These are phyloP conservation scores for Aspergillus caelatus DNA, from an alignment of 2,329 filamentous ascomycete species.

Conservation along the genomic window DNA sequence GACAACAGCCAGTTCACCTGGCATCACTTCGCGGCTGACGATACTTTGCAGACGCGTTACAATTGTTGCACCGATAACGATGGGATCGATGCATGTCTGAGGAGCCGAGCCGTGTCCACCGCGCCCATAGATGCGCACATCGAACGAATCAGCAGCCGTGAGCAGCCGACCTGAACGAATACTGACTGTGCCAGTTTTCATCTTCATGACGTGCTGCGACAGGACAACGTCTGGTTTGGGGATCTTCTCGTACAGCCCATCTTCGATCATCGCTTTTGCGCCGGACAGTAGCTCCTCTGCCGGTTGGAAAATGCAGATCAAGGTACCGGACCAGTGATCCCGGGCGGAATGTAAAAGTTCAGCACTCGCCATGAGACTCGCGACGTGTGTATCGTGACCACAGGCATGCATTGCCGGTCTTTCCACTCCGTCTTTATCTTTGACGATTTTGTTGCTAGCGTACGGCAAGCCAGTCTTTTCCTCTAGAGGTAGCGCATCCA, in stretches of 20 bases:
- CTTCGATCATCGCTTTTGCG: constrained; percentile 61
- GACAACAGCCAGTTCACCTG: constrained; percentile 48
- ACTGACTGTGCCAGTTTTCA: constrained; percentile 40
- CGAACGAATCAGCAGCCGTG: constrained; percentile 41
- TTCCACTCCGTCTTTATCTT: constrained; percentile 50
- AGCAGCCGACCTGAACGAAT: constrained; percentile 36
- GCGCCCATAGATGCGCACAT: constrained; percentile 43
- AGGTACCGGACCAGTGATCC: constrained; percentile 59
- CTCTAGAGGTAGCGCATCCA: constrained; percentile 62
- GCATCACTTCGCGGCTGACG: constrained; percentile 43
- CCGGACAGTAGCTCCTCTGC: constrained; percentile 63
- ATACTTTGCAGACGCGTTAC: constrained; percentile 46
- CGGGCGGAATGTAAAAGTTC: constrained; percentile 49
- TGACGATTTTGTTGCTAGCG: constrained; percentile 52
- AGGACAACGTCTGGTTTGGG: constrained; percentile 60
- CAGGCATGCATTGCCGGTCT: constrained; percentile 69
- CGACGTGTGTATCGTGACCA: constrained; percentile 69
- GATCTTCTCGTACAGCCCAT: constrained; percentile 57
- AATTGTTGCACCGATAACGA: constrained; percentile 47
- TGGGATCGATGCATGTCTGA: constrained; percentile 51
- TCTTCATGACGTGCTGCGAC: constrained; percentile 56
- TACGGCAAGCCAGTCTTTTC: constrained; percentile 61
- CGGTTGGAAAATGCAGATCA: constrained; percentile 66
- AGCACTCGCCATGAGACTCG: constrained; percentile 59
- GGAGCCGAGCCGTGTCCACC: constrained; percentile 51